phyloP scores from a whole-genome alignment of 805 yeast genomes.

The Kuraishia piskuri region DNA sequence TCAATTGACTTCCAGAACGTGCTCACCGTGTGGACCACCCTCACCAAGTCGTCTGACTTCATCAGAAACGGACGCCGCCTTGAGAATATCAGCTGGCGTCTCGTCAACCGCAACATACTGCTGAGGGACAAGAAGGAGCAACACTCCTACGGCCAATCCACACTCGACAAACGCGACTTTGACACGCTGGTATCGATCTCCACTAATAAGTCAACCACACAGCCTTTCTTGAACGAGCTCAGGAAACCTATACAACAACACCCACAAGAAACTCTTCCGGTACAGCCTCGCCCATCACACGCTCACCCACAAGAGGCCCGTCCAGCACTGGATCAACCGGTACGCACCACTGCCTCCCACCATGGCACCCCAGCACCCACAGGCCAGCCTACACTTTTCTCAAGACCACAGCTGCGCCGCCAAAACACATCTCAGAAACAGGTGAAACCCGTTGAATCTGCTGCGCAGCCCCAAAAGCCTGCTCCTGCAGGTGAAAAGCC shows the following conservation, averaged over 20 bases:
- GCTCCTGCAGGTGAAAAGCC: too few species aligned
- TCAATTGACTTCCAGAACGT: slow-evolving; percentile 29
- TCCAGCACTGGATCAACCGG: too few species aligned
- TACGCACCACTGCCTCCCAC: too few species aligned
- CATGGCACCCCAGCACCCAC: background rate
- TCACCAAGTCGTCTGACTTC: slow-evolving; percentile 22
- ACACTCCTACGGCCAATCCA: background rate
- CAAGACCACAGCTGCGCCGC: background rate
- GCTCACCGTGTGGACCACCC: slow-evolving; percentile 31
- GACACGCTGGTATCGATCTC: slow-evolving; percentile 20
- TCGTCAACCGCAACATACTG: slow-evolving; percentile 22
- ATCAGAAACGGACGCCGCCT: slow-evolving; percentile 24
- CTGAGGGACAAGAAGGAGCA: slow-evolving; percentile 5
- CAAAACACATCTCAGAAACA: background rate
- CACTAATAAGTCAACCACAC: slow-evolving; percentile 4
- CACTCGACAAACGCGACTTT: slow-evolving; percentile 16
- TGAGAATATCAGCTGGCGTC: slow-evolving; percentile 27
- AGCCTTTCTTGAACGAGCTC: slow-evolving; percentile 6
- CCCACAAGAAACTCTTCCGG: background rate
- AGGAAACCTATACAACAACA: background rate
- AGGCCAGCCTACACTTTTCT: too few species aligned
- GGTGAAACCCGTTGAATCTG: background rate
- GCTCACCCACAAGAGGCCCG: too few species aligned
- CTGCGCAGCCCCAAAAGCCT: background rate
- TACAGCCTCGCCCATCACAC: too few species aligned